A percentile compares a stretch with the other conserved stretches of the same genome.
phyloP scores from a whole-genome alignment of 768 basidiomycete genomes.

The Pulveroboletus ravenelii region DNA sequence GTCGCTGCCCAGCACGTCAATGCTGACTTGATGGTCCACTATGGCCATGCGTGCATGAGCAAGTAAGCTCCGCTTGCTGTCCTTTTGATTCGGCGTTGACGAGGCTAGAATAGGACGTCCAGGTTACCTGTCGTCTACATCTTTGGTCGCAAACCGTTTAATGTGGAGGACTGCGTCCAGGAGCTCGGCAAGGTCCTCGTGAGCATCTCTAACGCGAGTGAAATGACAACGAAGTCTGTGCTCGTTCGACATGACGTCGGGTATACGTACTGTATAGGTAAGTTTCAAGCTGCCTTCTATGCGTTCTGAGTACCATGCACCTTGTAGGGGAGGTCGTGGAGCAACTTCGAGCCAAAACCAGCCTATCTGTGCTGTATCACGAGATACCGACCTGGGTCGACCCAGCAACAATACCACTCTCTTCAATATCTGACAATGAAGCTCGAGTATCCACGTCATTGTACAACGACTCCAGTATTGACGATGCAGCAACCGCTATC shows the following conservation, averaged over 20 bases:
- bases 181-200: conserved; percentile 37
- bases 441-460: neutral
- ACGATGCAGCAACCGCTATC: conserved; percentile 22
- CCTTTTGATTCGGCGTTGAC: neutral
- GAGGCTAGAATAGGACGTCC: conserved; percentile 56
- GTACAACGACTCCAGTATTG: neutral
- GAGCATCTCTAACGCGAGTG: neutral
- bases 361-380: conserved; percentile 35
- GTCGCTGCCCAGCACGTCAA: conserved; percentile 92
- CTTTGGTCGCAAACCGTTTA: conserved; percentile 71
- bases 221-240: conserved; percentile 29
- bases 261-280: conserved; percentile 67
- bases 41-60: conserved; percentile 94
- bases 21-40: conserved; percentile 89
- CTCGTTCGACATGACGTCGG: conserved; percentile 73
- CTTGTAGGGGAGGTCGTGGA: conserved; percentile 17
- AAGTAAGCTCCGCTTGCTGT: conserved; percentile 48
- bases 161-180: conserved; percentile 47
- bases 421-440: neutral
- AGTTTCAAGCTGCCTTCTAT: neutral
- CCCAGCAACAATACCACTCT: conserved; percentile 1
- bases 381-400: conserved; percentile 28
- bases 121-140: conserved; percentile 88
- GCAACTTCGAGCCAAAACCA: conserved; percentile 22
- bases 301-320: neutral